Evolutionary conservation across 2,329 filamentous ascomycete genomes (phyloP).

Genomic region (Aspergillus arachidicola): DNA sequence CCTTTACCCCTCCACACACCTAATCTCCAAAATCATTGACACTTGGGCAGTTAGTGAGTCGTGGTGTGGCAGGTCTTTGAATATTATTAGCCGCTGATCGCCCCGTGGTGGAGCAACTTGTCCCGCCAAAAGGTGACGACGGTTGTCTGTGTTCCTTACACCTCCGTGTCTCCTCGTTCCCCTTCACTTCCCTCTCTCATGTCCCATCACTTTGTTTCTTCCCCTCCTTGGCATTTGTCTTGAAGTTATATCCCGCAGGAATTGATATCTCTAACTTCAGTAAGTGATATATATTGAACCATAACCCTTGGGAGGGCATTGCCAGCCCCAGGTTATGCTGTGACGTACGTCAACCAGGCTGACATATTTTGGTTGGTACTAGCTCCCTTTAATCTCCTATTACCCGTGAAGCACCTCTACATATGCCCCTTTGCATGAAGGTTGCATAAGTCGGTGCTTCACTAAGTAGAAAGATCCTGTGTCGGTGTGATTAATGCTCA

Average conservation of each 20-base stretch:
- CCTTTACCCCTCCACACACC: background rate
- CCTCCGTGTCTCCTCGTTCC: conserved; percentile 10
- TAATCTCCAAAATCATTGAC: background rate
- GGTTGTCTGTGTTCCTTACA: conserved; percentile 15
- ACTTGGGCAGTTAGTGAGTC: conserved; percentile 3
- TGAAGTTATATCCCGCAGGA: background rate
- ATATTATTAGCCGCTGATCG: conserved; percentile 39
- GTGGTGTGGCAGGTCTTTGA: conserved; percentile 22
- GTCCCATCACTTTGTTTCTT: conserved; percentile 24
- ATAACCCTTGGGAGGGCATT: background rate
- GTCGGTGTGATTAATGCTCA: conserved; percentile 11
- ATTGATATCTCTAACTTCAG: conserved; percentile 11
- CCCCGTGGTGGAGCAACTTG: conserved; percentile 34
- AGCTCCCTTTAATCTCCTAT: conserved; percentile 13
- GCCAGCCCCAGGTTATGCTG: conserved; percentile 22
- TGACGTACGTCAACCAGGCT: conserved; percentile 32
- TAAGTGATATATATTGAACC: conserved; percentile 14
- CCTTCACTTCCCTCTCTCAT: conserved; percentile 17
- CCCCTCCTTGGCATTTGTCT: conserved; percentile 15
- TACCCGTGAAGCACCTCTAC: conserved; percentile 15
- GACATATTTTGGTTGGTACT: conserved; percentile 31
- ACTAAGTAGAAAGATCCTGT: conserved; percentile 14
- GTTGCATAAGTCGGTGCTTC: conserved; percentile 24
- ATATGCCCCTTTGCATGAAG: conserved; percentile 24
- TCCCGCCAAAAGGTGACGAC: conserved; percentile 35